Evolutionary conservation across 257 asterid species (phyloP), one percentile per base, ranked within the genome.

Genomic region (Ballota nigra): DNA sequence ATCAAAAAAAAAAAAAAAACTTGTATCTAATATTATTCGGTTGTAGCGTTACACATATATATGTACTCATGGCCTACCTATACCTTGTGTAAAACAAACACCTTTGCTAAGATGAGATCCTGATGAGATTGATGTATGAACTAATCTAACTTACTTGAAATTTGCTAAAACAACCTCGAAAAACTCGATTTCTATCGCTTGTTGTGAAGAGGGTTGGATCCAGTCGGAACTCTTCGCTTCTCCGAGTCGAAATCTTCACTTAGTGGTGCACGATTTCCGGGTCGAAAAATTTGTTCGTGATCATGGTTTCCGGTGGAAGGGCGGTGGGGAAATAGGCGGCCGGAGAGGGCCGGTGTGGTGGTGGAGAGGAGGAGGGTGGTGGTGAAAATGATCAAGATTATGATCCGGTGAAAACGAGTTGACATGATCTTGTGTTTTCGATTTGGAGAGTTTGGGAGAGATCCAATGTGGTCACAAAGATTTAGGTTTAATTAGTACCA

Each of bases 171-270:
- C 51, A 53, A 73, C 53, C n/a, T 65, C 41, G 2, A 67, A 67
- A 20, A 12, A 2, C 6, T 7, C 4, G 47, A 38, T 1, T 12
- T 56, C 71, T 57, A 78, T 74, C 89, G 78, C 71, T 74, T 78
- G 75, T 88, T 88, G 75, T 88, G 92, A 53, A 88, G 87, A 63
- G 87, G 92, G 64, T 86, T 88, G 5, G 92, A 79, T 62, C 92
- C 90, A 0, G 92, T 83, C 13, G 96, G 96, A 58, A 84, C 84
- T 68, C 66, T 81, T 22, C 92, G 78, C 67, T 79, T 86, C 65
- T 78, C 79, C 2, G 87, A 78, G 43, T 69, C 83, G 38, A 81
- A 71, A 51, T 71, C 87, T 58, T 63, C 18, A 49, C 33, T 69
- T 15, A n/a, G 28, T 6, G 83, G 73, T 29, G 78, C 62, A 55